Base-by-base conservation (phyloP, 176 grass and related monocot species). In the Eleusine coracana region DNA sequence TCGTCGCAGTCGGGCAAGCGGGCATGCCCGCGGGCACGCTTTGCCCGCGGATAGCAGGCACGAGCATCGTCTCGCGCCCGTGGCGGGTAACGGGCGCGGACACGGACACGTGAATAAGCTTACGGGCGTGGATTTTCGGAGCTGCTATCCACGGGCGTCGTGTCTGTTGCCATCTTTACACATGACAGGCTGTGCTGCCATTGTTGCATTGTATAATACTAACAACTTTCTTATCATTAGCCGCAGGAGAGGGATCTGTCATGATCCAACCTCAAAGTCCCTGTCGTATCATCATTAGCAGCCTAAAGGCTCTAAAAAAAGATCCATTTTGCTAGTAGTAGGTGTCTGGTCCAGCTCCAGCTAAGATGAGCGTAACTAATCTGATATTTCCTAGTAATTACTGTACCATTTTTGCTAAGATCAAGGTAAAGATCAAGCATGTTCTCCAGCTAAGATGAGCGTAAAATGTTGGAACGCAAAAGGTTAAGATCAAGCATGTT, bases 331-430 rank as follows among this genome's bases (percentile, higher is more conserved):
- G 16, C 21, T 77, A 18, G 74, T 2, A 77, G 38, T 10, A 10
- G 18, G 45, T 68, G 63, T 21, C 20, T 42, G 74, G 74, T 61
- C 25, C 39, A 25, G 40, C 51, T 18, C 29, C n/a, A 78, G 74
- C 74, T 70, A 77, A 77, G 28, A 77, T 23, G 66, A 82, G 77
- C 51, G 12, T 34, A 59, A 70, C 67, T 38, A 20, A 55, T 55
- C 17, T 55, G 4, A 58, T 59, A 5, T 80, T 20, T 38, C 46
- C 29, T n/a, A 58, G 16, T 6, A 1, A 50, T 14, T 13, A 50
- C 48, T 50, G 3, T 1, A 50, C 8, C 2, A 12, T 2, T 13
- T 49, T 50, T 41, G 40, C 40, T 6, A 41, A 41, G 3, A 41
- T 25, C 25, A 25, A 25, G 25, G 25, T 25, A 25, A 25, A 25